Evolutionary conservation across 2,329 filamentous ascomycete species (phyloP).

Genomic region (Purpureocillium lavendulum): DNA sequence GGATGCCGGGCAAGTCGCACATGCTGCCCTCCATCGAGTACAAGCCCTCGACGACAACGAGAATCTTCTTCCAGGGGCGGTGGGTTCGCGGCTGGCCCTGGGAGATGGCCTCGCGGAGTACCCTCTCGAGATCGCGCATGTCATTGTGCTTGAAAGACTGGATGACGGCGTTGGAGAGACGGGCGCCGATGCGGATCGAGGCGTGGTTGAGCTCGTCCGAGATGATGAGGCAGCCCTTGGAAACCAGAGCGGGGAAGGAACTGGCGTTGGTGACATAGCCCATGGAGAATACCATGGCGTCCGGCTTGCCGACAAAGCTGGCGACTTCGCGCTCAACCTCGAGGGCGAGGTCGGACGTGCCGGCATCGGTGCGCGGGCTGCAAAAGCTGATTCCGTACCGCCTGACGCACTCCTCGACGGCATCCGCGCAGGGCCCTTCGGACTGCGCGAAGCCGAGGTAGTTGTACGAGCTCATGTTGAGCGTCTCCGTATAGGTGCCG

Average conservation of each 20-base stretch:
- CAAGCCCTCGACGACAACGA: constrained; percentile 90
- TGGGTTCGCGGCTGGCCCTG: constrained; percentile 98
- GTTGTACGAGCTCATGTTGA: constrained; percentile 99
- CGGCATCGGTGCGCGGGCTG: constrained; percentile 75
- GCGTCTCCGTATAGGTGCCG: constrained; percentile 83
- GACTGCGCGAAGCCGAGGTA: constrained; percentile 98
- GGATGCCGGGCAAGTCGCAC: constrained; percentile 88
- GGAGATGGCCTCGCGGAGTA: constrained; percentile 84
- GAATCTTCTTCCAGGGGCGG: constrained; percentile 97
- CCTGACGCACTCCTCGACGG: constrained; percentile 75
- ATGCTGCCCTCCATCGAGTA: constrained; percentile 99
- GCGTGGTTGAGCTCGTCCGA: constrained; percentile 98
- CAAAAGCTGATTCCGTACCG: constrained; percentile 78
- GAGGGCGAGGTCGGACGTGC: constrained; percentile 77
- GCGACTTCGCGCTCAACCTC: constrained; percentile 90
- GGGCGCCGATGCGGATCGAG: constrained; percentile 90
- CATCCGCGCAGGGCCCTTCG: constrained; percentile 90
- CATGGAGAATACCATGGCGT: constrained; percentile 98
- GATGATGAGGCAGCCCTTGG: constrained; percentile 88
- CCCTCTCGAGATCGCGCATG: constrained; percentile 76
- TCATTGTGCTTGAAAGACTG: constrained; percentile 97
- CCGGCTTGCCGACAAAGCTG: constrained; percentile 85
- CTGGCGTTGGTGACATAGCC: constrained; percentile 94
- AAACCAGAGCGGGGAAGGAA: constrained; percentile 83
- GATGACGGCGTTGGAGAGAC: constrained; percentile 91